phyloP scores from a whole-genome alignment of 306 rosid species.

The Rosa lucieae region DNA sequence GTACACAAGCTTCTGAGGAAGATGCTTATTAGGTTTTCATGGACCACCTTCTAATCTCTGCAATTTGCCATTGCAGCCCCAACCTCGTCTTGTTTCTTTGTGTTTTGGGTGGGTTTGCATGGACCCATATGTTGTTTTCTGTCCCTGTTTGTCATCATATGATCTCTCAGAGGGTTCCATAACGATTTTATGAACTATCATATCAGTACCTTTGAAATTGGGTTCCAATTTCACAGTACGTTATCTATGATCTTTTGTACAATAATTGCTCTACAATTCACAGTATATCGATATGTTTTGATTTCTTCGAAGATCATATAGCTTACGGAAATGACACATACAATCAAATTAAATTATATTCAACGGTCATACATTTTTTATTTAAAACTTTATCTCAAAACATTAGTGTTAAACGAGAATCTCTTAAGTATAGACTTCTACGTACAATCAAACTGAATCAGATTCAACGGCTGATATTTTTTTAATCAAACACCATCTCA shows the following conservation, averaged over 20 bases:
- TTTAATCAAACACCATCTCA: background rate
- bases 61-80: conserved; percentile 4
- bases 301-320: background rate
- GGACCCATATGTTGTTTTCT: conserved; percentile 5
- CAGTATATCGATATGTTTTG: background rate
- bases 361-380: background rate
- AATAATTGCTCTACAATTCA: conserved; percentile 19
- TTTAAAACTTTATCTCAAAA: background rate
- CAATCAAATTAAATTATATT: background rate
- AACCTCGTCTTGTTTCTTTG: background rate
- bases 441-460: background rate
- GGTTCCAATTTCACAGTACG: background rate
- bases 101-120: background rate
- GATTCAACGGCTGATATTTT: background rate
- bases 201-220: conserved; percentile 26
- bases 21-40: background rate
- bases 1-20: background rate
- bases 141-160: conserved; percentile 4
- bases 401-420: background rate
- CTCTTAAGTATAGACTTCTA: background rate
- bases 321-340: background rate
- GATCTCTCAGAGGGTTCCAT: conserved; percentile 17
- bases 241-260: conserved; percentile 8
- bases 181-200: conserved; percentile 7
- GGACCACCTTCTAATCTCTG: background rate